Evolutionary conservation across 176 grass and related monocot species (phyloP), one percentile per base, ranked within the genome.

Genomic region (Triticum monococcum): DNA sequence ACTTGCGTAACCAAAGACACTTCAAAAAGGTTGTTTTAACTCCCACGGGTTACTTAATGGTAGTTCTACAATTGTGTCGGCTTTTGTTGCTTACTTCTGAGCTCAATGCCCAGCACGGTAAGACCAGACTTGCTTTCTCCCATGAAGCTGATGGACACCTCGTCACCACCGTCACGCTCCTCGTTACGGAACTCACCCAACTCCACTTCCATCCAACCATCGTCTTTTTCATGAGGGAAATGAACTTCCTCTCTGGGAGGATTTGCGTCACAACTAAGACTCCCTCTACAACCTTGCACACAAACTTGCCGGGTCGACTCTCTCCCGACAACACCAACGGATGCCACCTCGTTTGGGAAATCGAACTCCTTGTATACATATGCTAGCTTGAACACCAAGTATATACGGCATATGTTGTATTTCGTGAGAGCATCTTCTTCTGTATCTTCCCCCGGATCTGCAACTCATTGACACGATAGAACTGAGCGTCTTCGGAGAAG

Each of bases 41-140:
- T 11, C 40, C 40, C 40, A 43, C 3, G 40, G 40, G 40, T 43
- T 43, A 43, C 40, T 43, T 43, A 43, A 11, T 43, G 41, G 41
- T 43, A 43, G 3, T 43, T 12, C 10, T 46, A 46, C 22, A 25
- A 14, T 75, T 12, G 2, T 16, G 12, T 5, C 25, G 40, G 41
- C 3, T 23, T 75, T 73, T 73, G 38, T 75, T 26, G 72, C 41
- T 75, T 75, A 48, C 14, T 31, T 65, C 91, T 90, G 36, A 97
- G 84, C 64, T 97, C 89, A 84, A 93, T 92, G 33, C 94, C 94
- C 30, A 88, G 45, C 17, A 97, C 20, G 68, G 87, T 84, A 26
- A 97, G 75, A 22, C 94, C 91, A n/a, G 25, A 75, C 86, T 91
- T 93, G 50, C 50, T 54, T 54, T 54, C 40, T 50, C 84, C 89